Base-by-base conservation (phyloP, 345 rosid genomes). In the Isatis tinctoria region DNA sequence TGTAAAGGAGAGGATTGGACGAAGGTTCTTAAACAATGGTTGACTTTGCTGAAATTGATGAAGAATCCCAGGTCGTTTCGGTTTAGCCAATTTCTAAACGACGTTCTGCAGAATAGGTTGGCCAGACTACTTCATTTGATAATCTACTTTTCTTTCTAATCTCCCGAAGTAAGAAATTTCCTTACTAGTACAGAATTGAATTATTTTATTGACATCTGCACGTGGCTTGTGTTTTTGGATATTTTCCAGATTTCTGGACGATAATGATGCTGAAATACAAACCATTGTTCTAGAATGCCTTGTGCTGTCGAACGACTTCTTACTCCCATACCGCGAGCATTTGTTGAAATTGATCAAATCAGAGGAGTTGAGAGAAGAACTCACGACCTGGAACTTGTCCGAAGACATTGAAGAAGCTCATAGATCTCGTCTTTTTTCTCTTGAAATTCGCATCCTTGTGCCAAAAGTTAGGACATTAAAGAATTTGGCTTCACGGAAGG, bases 381-480 rank as follows among this genome's bases (percentile, higher is more conserved):
- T 95, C 58, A 84, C 96, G 14, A 95, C 87, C 26, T 95, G 97
- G 98, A 87, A 87, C 86, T 80, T 92, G 76, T 85, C 92, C 43
- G 75, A 73, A 78, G 92, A 88, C 49, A 82, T 92, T 69, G 88
- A 86, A 67, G 92, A 85, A 51, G 78, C 79, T 59, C 96, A 95
- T 75, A 85, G 91, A 73, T 77, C 82, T 61, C 72, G 70, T 82
- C 71, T 95, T 62, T 78, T 84, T 56, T 90, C 97, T 60, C 43
- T 87, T 52, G 88, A 86, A 73, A 73, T 92, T 48, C 87, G 84
- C 35, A 78, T 92, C 74, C 82, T 92, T 78, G 81, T 86, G 81
- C 96, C 97, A 65, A 92, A 90, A 88, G 88, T 92, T 69, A 87
- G 97, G 79, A 95, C 86, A 67, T 77, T 88, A 77, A 92, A 87